A percentile compares a stretch with the other conserved stretches of the same genome.
Conservation (phyloP, 2,329 filamentous ascomycete genomes). For the Colletotrichum graminicola region DNA sequence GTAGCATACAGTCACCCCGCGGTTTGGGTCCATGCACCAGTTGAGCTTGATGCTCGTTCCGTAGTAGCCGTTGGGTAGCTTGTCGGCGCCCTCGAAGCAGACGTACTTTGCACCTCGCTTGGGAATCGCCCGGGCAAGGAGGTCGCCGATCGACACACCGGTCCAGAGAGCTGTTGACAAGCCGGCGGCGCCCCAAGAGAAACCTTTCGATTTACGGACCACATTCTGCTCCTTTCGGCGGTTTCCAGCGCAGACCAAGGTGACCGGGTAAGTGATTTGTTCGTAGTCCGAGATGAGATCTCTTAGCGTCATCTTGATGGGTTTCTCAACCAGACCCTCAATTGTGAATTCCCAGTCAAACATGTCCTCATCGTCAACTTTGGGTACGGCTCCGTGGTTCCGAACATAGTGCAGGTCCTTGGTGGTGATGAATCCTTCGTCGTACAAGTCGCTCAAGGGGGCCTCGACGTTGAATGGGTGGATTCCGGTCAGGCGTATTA, state of each 20-base stretch:
- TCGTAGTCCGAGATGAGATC: constrained; percentile 81
- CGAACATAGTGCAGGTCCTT: constrained; percentile 92
- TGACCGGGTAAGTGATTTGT: constrained; percentile 87
- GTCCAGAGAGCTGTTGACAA: constrained; percentile 91
- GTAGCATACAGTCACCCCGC: constrained; percentile 88
- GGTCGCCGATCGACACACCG: constrained; percentile 79
- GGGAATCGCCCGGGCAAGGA: constrained; percentile 77
- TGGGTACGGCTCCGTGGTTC: constrained; percentile 88
- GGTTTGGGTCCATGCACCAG: constrained; percentile 87
- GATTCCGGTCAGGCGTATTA: constrained; percentile 88
- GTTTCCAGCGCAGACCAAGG: constrained; percentile 92
- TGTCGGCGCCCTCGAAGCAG: constrained; percentile 92
- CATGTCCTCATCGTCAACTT: constrained; percentile 78
- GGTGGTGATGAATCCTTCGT: constrained; percentile 86
- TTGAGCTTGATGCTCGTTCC: constrained; percentile 89
- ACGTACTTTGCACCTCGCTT: constrained; percentile 81
- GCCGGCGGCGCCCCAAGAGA: constrained; percentile 92
- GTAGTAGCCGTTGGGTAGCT: constrained; percentile 88
- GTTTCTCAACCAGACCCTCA: constrained; percentile 85
- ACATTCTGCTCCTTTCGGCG: constrained; percentile 93
- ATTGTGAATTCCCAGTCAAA: constrained; percentile 85
- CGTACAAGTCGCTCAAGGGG: constrained; percentile 81
- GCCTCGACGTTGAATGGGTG: constrained; percentile 95
- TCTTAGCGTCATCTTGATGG: constrained; percentile 77
- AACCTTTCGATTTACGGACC: constrained; percentile 90